Evolutionary conservation across 2,329 filamentous ascomycete genomes (phyloP), one percentile per base, ranked within the genome.

Genomic region (Didymella exigua): DNA sequence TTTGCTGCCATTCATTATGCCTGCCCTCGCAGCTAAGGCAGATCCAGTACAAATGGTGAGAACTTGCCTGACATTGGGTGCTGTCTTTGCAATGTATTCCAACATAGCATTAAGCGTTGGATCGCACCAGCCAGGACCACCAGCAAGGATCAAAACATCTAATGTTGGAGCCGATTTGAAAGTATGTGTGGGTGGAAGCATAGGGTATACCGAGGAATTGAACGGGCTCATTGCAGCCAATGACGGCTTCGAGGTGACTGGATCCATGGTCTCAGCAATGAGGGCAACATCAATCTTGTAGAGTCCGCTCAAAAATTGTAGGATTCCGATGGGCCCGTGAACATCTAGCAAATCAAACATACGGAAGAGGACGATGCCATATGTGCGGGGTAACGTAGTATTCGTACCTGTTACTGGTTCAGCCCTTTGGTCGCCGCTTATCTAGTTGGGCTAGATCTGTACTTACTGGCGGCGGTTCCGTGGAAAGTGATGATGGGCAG

Each of bases 41-140:
- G 84, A 77, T 0, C 87, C 87, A 1, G 85, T 89, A 69, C 87
- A 90, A 3, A 90, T 79, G 0, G 85, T 87, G 38, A 90, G 78
- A 16, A 89, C 67, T 50, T 84, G 81, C 56, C 82, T 73, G 18
- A 87, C 71, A 3, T 65, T 58, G 0, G 83, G 81, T 58, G 78
- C 83, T 7, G 72, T 71, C 2, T 74, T 68, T n/a, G 68, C 61
- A 42, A 86, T 75, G 53, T 80, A 87, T 0, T 78, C 72, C 5
- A 82, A 68, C 1, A 78, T 74, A 4, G 68, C 55, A 1, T 67
- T 65, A 29, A 66, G 36, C 3, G 70, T 60, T 5, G 62, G 57
- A 38, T 64, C 66, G 19, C 75, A 56, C 47, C 69, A 77, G 3
- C 86, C 86, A 0, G 73, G 55, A 0, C 87, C 86, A 2, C 88